phyloP scores from a whole-genome alignment of 805 yeast genomes.

The Metschnikowia kofuensis region DNA sequence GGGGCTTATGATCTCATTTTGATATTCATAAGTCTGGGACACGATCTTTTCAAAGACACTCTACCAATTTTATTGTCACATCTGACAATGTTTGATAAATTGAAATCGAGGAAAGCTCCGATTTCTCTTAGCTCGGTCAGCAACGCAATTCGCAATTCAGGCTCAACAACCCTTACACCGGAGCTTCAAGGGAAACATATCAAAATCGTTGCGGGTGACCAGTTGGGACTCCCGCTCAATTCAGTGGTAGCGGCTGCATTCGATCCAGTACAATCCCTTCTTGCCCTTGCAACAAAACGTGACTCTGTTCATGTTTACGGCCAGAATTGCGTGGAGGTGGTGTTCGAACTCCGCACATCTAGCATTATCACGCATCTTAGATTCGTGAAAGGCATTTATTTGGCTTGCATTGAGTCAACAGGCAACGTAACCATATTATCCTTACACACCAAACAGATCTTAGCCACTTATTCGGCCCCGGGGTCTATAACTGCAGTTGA shows the following conservation, averaged over 20 bases:
- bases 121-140: conserved; percentile 41
- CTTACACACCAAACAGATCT: conserved; percentile 55
- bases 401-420: conserved; percentile 66
- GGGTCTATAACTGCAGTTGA: conserved; percentile 67
- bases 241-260: conserved; percentile 64
- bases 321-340: conserved; percentile 72
- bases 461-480: conserved; percentile 61
- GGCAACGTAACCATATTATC: conserved; percentile 69
- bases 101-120: conserved; percentile 41
- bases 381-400: conserved; percentile 77
- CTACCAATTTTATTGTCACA: background rate
- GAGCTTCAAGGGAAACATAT: conserved; percentile 32
- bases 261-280: conserved; percentile 84
- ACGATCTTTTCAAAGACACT: background rate
- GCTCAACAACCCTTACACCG: conserved; percentile 30
- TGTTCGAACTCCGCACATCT: conserved; percentile 50
- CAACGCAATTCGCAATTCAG: conserved; percentile 37
- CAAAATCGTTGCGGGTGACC: conserved; percentile 26
- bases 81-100: conserved; percentile 32
- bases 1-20: too few relatives aligned
- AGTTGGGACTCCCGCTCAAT: conserved; percentile 49
- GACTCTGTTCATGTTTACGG: conserved; percentile 81
- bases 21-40: background rate
- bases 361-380: conserved; percentile 52
- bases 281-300: conserved; percentile 73